These are phyloP conservation scores for Allomyces arbusculus DNA, from an alignment of 192 early-diverging fungal species.

Conservation along the genomic window DNA sequence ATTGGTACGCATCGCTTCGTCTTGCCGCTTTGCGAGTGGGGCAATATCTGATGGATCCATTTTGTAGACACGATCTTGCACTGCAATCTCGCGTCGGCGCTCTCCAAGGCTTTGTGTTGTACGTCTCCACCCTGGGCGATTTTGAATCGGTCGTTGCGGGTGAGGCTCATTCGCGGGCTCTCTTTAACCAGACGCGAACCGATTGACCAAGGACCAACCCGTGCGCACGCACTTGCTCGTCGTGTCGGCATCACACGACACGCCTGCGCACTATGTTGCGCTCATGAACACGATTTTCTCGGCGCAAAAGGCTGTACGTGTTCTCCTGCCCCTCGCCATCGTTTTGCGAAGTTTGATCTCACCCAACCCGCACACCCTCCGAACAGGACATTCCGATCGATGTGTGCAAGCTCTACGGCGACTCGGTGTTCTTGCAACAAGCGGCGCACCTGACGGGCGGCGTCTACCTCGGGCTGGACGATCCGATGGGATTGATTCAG, in stretches of 20 bases:
- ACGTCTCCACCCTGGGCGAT: slow-evolving; percentile 2
- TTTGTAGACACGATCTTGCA: slow-evolving; percentile 8
- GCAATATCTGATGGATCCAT: slow-evolving; percentile 5
- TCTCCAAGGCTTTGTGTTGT: slow-evolving; percentile 42
- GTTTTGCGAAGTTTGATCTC: not conserved
- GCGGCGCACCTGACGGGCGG: slow-evolving; percentile 77
- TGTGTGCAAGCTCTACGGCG: slow-evolving; percentile 60
- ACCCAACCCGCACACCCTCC: not conserved
- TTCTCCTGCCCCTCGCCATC: not conserved
- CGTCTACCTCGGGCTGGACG: slow-evolving; percentile 51
- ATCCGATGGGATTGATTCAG: slow-evolving; percentile 54
- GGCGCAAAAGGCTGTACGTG: slow-evolving; percentile 61
- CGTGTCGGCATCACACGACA: slow-evolving; percentile 69
- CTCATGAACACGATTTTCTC: slow-evolving; percentile 98
- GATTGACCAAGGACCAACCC: slow-evolving; percentile 28
- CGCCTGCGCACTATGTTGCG: slow-evolving; percentile 74
- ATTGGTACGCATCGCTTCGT: slow-evolving; percentile 5
- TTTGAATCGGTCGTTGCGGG: slow-evolving; percentile 4
- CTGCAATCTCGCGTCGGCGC: slow-evolving; percentile 34
- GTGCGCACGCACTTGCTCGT: slow-evolving; percentile 63
- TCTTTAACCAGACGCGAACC: slow-evolving; percentile 36
- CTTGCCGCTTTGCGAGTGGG: slow-evolving; percentile 1
- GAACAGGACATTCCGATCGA: slow-evolving; percentile 67
- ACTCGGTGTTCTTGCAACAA: slow-evolving; percentile 78
- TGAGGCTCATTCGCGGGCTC: slow-evolving; percentile 3